These are phyloP conservation scores for Ochetophila trinervis DNA, from an alignment of 306 rosid genomes.

Conservation along the genomic window DNA sequence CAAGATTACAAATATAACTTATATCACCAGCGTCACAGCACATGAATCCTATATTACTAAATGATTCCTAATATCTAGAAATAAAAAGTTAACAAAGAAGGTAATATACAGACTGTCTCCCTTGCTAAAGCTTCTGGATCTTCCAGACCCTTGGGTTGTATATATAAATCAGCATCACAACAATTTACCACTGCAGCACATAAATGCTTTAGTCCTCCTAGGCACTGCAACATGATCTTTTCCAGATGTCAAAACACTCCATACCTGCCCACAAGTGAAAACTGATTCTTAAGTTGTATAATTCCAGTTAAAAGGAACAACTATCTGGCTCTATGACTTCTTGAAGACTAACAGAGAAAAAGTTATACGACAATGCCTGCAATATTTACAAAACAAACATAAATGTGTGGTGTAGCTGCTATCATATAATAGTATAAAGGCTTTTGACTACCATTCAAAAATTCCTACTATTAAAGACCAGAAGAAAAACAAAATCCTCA, in stretches of 20 bases:
- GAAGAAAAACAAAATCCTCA: neutral
- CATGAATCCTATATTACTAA: constrained; percentile 6
- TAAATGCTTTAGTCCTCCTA: constrained; percentile 74
- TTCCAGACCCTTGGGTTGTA: constrained; percentile 60
- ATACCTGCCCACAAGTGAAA: constrained; percentile 51
- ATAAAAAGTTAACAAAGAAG: constrained; percentile 24
- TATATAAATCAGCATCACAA: constrained; percentile 47
- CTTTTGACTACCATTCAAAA: neutral
- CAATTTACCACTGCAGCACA: constrained; percentile 52
- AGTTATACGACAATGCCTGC: neutral
- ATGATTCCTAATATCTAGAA: constrained; percentile 18
- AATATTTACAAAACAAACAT: neutral
- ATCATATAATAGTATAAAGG: neutral
- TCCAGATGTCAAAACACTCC: constrained; percentile 65
- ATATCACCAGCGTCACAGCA: neutral
- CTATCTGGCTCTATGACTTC: neutral
- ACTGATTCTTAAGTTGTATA: neutral
- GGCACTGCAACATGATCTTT: constrained; percentile 80
- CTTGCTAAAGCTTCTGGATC: constrained; percentile 87
- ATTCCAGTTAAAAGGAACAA: neutral
- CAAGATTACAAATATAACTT: neutral
- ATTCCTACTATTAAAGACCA: neutral
- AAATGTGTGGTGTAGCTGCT: neutral
- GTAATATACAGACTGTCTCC: constrained; percentile 77
- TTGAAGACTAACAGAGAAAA: neutral